A percentile compares a stretch with the other conserved stretches of the same genome.
Conservation (phyloP, 495 filamentous ascomycete species). For the Platismatia glauca region DNA sequence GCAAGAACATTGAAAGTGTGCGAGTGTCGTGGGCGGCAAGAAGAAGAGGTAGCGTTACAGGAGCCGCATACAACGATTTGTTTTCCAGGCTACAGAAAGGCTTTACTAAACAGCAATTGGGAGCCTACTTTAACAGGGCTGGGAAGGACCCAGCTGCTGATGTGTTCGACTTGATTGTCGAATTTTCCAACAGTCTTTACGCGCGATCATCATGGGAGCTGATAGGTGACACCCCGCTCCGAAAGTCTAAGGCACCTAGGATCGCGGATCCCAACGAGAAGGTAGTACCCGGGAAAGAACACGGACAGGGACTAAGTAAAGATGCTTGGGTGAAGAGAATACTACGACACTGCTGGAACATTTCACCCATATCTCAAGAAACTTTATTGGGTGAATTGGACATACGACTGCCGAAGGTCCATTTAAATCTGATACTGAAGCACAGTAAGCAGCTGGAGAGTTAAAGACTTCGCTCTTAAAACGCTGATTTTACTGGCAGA, state of each 20-base stretch:
- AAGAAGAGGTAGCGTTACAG: neutral
- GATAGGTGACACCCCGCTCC: neutral
- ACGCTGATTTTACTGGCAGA: conserved; percentile 28
- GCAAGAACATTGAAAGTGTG: conserved; percentile 17
- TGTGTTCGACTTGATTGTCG: conserved; percentile 7
- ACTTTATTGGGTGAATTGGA: conserved; percentile 34
- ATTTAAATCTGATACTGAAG: conserved; percentile 19
- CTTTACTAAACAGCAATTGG: conserved; percentile 19
- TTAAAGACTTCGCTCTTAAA: conserved; percentile 15
- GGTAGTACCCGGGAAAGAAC: neutral
- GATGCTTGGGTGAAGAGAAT: conserved; percentile 32
- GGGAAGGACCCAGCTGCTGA: neutral
- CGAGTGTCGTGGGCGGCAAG: conserved; percentile 9
- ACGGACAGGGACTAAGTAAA: conserved; percentile 28
- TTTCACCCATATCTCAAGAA: conserved; percentile 30
- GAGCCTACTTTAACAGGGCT: conserved; percentile 7
- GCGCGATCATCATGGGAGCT: conserved; percentile 18
- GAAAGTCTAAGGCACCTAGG: conserved; percentile 6
- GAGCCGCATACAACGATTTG: conserved; percentile 13
- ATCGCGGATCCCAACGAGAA: neutral
- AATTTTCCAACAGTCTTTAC: conserved; percentile 2
- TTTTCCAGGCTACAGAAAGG: conserved; percentile 11
- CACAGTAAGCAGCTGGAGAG: conserved; percentile 13
- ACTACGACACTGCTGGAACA: conserved; percentile 37
- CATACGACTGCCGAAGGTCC: conserved; percentile 26